Base-by-base conservation (phyloP, 2,329 filamentous ascomycete species). In the Alternaria alternata region DNA sequence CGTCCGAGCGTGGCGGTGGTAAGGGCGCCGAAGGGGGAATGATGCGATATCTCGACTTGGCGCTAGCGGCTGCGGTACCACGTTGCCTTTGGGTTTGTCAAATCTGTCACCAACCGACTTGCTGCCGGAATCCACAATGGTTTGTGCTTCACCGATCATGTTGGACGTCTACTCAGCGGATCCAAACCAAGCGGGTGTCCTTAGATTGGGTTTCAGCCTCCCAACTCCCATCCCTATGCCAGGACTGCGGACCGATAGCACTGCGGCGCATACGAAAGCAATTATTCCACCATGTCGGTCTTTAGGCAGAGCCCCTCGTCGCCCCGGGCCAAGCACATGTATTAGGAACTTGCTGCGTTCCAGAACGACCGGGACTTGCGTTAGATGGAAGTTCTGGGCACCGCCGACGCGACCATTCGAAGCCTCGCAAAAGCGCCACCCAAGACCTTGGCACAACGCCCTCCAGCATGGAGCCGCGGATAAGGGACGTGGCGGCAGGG, bases 371-470 rank as follows among this genome's bases (percentile, higher is more conserved):
- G 72, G 66, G 63, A 66, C 61, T 46, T 66, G 69, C 66, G 65
- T 67, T 51, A 57, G 59, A 66, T 57, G 59, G 55, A 54, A 60
- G 57, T 53, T 41, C 73, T 76, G 64, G 74, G 74, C 73, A 59
- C 59, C 55, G 64, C 61, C 61, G 60, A 57, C 34, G 56, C 41
- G 58, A 44, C 71, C 72, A 74, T 63, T 67, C 63, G 61, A 67
- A 61, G 62, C 55, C 46, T 57, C 54, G 57, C 55, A 68, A 69
- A 70, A 68, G 63, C 68, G 75, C 75, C 75, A 73, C 66, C 74
- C 74, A 77, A 78, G 75, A 47, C 73, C 75, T 78, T 77, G 75
- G 75, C 75, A 72, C 54, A 49, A 66, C 65, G 65, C 66, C 65
- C 52, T 51, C 48, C 32, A 64, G 57, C 61, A 59, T 59, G 48